Evolutionary conservation across 1,139 yeast species (phyloP), one percentile per base, ranked within the genome.

Genomic region (Candida mesenterica): DNA sequence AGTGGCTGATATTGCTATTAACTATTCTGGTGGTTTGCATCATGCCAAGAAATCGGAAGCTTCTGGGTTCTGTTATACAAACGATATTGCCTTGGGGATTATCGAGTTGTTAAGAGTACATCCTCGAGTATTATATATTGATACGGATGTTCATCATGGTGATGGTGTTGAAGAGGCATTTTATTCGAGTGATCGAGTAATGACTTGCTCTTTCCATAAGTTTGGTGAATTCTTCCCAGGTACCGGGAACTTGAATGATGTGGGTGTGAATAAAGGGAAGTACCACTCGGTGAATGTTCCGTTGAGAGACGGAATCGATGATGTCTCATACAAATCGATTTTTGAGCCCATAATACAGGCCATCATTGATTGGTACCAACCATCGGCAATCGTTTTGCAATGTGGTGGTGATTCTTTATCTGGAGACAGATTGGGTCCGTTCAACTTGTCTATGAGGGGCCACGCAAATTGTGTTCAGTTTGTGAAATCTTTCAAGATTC

Each of bases 131-230:
- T 69, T 92, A 48, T 92, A 92, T 59, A 84, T 92, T 44, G 98
- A 92, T 58, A 92, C 88, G 42, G 98, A 92, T 61, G 88, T 92
- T 12, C 98, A 92, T 58, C 98, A 92, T 54, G 98, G 98, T 39
- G 98, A 92, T 61, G 98, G 97, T 42, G 98, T 92, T 20, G 97
- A 92, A 61, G 97, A 92, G 59, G 97, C 97, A 0, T 92, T 92
- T 53, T 92, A 90, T 61, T 81, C 96, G 10, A 89, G 96, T 8
- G 97, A 92, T 59, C 69, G 97, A 45, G 98, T 92, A 33, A 89
- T 92, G 97, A 90, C 97, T 0, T 88, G 95, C 54, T 87, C 96
- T 5, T 92, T 92, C 71, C 98, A 92, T 65, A 90, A 92, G 58
- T 92, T 88, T 57, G 97, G 97, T 25, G 96, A 89, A 60, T 89